These are phyloP conservation scores for Epichloe sibirici DNA, from an alignment of 2,329 filamentous ascomycete species.

Conservation along the genomic window DNA sequence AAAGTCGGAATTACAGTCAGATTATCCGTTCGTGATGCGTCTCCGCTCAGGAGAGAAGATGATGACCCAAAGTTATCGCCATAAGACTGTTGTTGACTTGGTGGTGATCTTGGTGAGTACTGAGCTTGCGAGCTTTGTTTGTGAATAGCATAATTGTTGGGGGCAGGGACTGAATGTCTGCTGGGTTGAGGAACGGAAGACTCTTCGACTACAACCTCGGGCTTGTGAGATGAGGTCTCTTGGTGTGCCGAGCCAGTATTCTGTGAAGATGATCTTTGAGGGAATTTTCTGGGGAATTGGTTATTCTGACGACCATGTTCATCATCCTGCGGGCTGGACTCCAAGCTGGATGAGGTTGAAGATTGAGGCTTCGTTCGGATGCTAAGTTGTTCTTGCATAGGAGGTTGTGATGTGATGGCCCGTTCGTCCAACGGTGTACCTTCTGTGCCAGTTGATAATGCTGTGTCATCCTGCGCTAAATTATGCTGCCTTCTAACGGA, in stretches of 20 bases:
- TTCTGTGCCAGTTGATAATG: constrained; percentile 35
- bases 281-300: constrained; percentile 25
- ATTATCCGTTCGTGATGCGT: constrained; percentile 56
- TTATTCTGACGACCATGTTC: constrained; percentile 16
- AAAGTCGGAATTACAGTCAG: constrained; percentile 72
- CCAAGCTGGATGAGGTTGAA: constrained; percentile 20
- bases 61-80: constrained; percentile 24
- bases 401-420: constrained; percentile 10
- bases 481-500: constrained; percentile 33
- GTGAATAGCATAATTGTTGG: neutral
- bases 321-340: constrained; percentile 50
- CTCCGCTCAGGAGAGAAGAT: constrained; percentile 57
- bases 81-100: constrained; percentile 11
- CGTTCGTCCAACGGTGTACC: constrained; percentile 21
- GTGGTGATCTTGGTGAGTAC: constrained; percentile 4
- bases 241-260: constrained; percentile 25
- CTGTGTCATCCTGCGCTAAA: constrained; percentile 31
- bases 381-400: constrained; percentile 21
- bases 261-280: constrained; percentile 44
- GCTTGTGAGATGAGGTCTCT: constrained; percentile 8
- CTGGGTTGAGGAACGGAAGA: constrained; percentile 20
- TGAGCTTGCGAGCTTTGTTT: constrained; percentile 7
- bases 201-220: constrained; percentile 22
- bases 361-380: constrained; percentile 22
- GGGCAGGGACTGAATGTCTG: constrained; percentile 3